Evolutionary conservation across 805 yeast species (phyloP), one percentile per base, ranked within the genome.

Genomic region (Blastobotrys robertii): DNA sequence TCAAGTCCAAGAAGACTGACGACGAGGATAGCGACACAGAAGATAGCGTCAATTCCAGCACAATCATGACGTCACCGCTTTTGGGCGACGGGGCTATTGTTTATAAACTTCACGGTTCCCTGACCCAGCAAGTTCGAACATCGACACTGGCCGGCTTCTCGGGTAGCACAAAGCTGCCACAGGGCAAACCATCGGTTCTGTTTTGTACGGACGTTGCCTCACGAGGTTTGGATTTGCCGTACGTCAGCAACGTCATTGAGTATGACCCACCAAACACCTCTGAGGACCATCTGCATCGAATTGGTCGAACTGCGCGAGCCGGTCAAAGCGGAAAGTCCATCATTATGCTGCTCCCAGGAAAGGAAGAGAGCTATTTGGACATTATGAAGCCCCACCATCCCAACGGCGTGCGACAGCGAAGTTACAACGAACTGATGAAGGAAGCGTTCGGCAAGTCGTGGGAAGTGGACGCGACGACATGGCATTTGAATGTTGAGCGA

Each of bases 221-320:
- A 30, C 78, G 99, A 66, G 99, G 99, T 49, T 70, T 92, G 49
- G 99, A 92, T 69, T 67, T 92, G 44, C 95, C 96, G 2, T 73
- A 77, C 40, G 85, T 92, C 45, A 76, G 92, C 37, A 76, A 81
- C 38, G 95, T 92, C 29, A 70, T 92, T 13, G 98, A 92, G 61
- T 81, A 79, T 54, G 99, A 92, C 59, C 96, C 99, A 2, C 96
- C 98, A 4, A 88, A 90, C 57, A 74, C 92, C 1, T 70, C 86
- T 4, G 97, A 87, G 49, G 99, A 92, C 59, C 98, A 92, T 70
- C 68, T 92, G 45, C 99, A 92, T 63, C 74, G 99, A 63, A 84
- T 88, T 44, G 99, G 99, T 42, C 79, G 99, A 68, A 87, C 97
- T 9, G 99, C 99, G 7, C 79, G 99, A 66, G 95, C 94, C n/a